phyloP scores from a whole-genome alignment of 345 rosid species.

The Erodium maritimum region DNA sequence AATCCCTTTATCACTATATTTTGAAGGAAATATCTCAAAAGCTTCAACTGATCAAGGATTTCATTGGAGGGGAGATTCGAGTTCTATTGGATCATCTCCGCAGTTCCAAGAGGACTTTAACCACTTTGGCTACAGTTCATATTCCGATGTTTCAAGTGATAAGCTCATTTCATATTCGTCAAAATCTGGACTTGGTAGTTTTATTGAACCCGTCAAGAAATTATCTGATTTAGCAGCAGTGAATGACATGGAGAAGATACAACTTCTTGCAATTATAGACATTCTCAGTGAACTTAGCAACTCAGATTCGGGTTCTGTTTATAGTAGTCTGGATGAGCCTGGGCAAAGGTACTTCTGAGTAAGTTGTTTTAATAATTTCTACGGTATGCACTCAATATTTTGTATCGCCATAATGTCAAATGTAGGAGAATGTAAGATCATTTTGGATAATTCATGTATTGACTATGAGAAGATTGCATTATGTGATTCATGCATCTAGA shows the following conservation, averaged over 20 bases:
- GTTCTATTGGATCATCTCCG: conserved; percentile 27
- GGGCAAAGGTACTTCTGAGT: conserved; percentile 56
- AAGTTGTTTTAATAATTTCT: conserved; percentile 3
- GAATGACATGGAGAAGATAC: conserved; percentile 38
- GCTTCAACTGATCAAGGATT: conserved; percentile 34
- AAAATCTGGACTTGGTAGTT: conserved; percentile 36
- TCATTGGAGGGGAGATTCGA: conserved; percentile 53
- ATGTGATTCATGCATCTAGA: background rate
- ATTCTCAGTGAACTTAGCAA: conserved; percentile 59
- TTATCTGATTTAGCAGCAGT: conserved; percentile 28
- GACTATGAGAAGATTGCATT: background rate
- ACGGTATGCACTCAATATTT: background rate
- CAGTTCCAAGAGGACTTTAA: conserved; percentile 31
- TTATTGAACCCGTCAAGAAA: conserved; percentile 47
- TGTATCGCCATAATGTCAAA: background rate
- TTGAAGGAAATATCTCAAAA: conserved; percentile 48
- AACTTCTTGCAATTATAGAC: conserved; percentile 60
- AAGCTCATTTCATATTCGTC: conserved; percentile 28
- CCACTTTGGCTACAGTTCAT: conserved; percentile 21
- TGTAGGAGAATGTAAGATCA: background rate
- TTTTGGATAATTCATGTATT: background rate
- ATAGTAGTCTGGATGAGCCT: conserved; percentile 73
- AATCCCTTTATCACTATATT: conserved; percentile 49
- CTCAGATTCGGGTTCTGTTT: conserved; percentile 52
- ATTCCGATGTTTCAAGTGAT: conserved; percentile 23